Evolutionary conservation across 805 yeast genomes (phyloP).

Genomic region (Metschnikowia vanudenii): DNA sequence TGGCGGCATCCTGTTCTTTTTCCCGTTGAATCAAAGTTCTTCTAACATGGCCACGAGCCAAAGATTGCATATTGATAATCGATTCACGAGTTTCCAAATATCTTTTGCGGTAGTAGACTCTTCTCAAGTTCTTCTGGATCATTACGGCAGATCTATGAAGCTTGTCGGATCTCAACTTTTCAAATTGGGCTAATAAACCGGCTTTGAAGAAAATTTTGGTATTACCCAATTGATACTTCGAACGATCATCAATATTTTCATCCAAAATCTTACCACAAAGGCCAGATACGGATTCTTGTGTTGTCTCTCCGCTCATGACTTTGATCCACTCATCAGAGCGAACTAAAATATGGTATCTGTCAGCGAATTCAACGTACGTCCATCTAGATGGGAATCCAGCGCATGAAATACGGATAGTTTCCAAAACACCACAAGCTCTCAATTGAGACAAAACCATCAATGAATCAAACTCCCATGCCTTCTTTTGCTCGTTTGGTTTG

Average conservation of each 20-base stretch:
- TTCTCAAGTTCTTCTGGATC: constrained; percentile 81
- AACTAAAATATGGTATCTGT: constrained; percentile 80
- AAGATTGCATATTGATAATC: constrained; percentile 55
- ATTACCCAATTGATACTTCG: constrained; percentile 84
- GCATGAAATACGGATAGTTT: constrained; percentile 93
- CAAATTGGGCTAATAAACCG: constrained; percentile 91
- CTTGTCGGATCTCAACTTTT: constrained; percentile 78
- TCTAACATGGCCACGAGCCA: constrained; percentile 59
- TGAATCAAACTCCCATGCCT: constrained; percentile 94
- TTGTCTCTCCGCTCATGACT: constrained; percentile 50
- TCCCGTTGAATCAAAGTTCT: constrained; percentile 57
- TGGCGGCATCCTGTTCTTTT: constrained; percentile 61
- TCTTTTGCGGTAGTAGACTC: constrained; percentile 57
- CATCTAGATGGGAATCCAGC: constrained; percentile 98
- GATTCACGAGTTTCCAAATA: constrained; percentile 56
- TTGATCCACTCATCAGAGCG: constrained; percentile 67
- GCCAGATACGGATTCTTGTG: constrained; percentile 56
- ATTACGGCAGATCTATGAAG: constrained; percentile 73
- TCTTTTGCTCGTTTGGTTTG: constrained; percentile 91
- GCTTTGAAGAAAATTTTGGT: constrained; percentile 95
- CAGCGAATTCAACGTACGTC: constrained; percentile 90
- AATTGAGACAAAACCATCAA: constrained; percentile 92
- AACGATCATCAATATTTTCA: constrained; percentile 59
- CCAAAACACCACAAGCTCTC: constrained; percentile 98
- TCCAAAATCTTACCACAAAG: constrained; percentile 68